Base-by-base conservation (phyloP, 371 early-diverging fungal species). In the Basidiobolus meristosporus region DNA sequence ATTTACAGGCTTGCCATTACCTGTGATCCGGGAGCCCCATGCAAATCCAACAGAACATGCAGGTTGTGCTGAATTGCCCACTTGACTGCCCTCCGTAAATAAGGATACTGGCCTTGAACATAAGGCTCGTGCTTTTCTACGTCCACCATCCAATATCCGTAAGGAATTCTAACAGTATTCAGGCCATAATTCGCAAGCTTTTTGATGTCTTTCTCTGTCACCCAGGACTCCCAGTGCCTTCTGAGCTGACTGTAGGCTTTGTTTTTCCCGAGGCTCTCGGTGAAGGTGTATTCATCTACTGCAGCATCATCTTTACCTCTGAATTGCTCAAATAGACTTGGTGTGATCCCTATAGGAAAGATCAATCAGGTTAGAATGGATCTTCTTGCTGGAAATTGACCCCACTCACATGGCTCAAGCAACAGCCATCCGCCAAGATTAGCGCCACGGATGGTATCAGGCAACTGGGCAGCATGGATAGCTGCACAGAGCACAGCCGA, bases 11-110 rank as follows among this genome's bases (percentile, higher is more conserved):
- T n/a, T n/a, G n/a, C n/a, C n/a, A n/a, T n/a, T n/a, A n/a, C n/a
- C n/a, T 82, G 83, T 3, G 78, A 77, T 0, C 83, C 83, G 0
- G 83, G 83, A 3, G 71, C 73, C 0, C 73, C 75, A 39, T 82
- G 83, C 9, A 82, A 41, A 45, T 82, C 81, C 1, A 82, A 63
- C 57, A 76, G 72, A 1, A 72, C 81, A 7, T 79, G 65, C 3
- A 83, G 43, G 1, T 70, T 68, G 42, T 80, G 68, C 39, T 71
- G 64, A 5, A 71, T 63, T 2, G 71, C 70, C 79, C 79, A 79
- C 28, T 57, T 62, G n/a, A 81, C 48, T 1, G 69, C 72, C 29
- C 53, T 52, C 0, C 76, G 31, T 7, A 79, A 39, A 41, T 76
- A 79, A 21, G 65, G 54, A 52, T 63, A 53, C 4, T 47, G 28